Conservation (phyloP, 2,329 filamentous ascomycete species). For the Fusarium sororula region DNA sequence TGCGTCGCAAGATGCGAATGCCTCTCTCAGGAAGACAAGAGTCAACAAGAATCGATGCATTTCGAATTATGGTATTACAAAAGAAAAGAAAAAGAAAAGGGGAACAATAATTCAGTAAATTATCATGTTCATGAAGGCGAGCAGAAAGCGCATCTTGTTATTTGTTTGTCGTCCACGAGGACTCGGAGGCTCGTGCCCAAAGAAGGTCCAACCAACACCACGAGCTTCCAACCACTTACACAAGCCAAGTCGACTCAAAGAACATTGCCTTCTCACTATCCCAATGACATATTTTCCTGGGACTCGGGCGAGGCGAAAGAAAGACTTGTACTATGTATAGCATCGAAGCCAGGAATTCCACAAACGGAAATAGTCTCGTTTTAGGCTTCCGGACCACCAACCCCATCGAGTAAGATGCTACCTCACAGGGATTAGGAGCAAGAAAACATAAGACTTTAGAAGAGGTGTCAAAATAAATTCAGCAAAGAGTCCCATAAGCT, state of each 20-base stretch:
- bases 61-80: neutral
- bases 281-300: neutral
- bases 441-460: neutral
- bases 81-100: neutral
- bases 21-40: neutral
- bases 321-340: neutral
- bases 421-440: neutral
- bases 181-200: neutral
- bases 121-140: no score
- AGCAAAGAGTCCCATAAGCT: no score
- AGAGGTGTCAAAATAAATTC: neutral
- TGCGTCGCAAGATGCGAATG: slow-evolving; percentile 15
- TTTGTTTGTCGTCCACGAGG: neutral
- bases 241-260: neutral
- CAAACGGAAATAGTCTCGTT: neutral
- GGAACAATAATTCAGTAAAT: neutral
- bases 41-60: slow-evolving; percentile 8
- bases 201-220: neutral
- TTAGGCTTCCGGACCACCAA: neutral
- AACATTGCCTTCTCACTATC: rapidly evolving
- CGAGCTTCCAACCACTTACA: neutral
- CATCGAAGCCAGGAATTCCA: neutral
- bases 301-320: neutral
- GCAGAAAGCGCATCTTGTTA: neutral
- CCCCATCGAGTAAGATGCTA: neutral